Conservation (phyloP, 2,329 filamentous ascomycete species). For the Neofusicoccum umdonicola region DNA sequence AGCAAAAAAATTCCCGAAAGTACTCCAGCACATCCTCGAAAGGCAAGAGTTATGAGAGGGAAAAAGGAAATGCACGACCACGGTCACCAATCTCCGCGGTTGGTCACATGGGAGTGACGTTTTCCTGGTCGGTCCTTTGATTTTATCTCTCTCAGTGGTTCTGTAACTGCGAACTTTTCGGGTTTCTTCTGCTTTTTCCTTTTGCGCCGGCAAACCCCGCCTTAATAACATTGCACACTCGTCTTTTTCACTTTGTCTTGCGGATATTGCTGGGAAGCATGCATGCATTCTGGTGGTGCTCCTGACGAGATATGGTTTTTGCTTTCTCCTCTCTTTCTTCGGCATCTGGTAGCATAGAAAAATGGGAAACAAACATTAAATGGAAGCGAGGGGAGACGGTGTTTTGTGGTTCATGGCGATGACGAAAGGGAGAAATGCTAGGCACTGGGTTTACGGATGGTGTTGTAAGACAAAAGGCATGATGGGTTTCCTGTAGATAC, state of each 20-base stretch:
- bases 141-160: no score
- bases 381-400: background rate
- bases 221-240: no score
- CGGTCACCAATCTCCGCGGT: background rate
- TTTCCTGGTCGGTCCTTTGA: no score
- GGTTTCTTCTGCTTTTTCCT: no score
- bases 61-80: background rate
- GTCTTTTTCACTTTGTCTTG: background rate
- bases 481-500: background rate
- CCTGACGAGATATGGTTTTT: background rate
- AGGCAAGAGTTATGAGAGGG: background rate
- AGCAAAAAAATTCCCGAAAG: background rate
- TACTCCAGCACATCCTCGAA: background rate
- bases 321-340: background rate
- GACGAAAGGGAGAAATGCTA: background rate
- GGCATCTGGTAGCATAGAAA: slow-evolving; percentile 1
- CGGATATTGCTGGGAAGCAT: background rate
- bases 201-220: no score
- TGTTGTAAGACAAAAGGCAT: background rate
- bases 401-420: background rate
- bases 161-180: no score
- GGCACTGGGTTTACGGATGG: background rate
- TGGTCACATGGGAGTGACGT: background rate
- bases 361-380: background rate
- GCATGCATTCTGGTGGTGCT: background rate